Conservation (phyloP, 177 flowering plant species). For the Vitis hybrid region DNA sequence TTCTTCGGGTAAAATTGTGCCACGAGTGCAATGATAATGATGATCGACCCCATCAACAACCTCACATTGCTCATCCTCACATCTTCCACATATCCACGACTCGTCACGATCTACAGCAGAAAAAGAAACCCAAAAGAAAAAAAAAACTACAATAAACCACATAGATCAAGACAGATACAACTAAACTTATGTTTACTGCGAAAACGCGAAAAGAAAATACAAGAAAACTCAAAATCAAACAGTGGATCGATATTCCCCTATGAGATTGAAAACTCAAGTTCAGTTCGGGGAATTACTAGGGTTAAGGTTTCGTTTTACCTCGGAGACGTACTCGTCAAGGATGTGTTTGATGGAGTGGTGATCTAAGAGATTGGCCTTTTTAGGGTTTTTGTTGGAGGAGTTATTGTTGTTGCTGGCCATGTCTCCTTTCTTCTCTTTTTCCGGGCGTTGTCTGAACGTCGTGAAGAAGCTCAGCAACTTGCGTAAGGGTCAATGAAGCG, state of each 20-base stretch:
- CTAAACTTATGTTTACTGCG: background rate
- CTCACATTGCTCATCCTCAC: conserved; percentile 75
- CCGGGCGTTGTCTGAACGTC: background rate
- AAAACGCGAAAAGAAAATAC: background rate
- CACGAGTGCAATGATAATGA: conserved; percentile 69
- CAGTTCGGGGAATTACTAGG: conserved; percentile 8
- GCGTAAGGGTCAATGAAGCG: too few relatives aligned
- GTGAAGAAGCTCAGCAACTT: background rate
- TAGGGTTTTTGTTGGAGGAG: conserved; percentile 37
- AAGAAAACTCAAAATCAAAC: background rate
- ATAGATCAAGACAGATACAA: background rate
- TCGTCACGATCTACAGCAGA: conserved; percentile 57
- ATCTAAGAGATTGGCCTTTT: conserved; percentile 80
- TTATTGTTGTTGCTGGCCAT: conserved; percentile 39
- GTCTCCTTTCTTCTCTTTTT: conserved; percentile 21
- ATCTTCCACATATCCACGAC: conserved; percentile 74
- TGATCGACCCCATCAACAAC: conserved; percentile 60
- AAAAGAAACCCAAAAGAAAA: background rate
- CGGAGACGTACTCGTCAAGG: conserved; percentile 83
- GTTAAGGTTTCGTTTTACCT: conserved; percentile 44
- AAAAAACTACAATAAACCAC: background rate
- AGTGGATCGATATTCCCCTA: too few relatives aligned
- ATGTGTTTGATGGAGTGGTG: conserved; percentile 85
- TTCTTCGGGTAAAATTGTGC: conserved; percentile 94
- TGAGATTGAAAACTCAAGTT: background rate